A percentile compares a stretch with the other conserved stretches of the same genome.
phyloP scores from a whole-genome alignment of 345 rosid species.

The Nephelium lappaceum region DNA sequence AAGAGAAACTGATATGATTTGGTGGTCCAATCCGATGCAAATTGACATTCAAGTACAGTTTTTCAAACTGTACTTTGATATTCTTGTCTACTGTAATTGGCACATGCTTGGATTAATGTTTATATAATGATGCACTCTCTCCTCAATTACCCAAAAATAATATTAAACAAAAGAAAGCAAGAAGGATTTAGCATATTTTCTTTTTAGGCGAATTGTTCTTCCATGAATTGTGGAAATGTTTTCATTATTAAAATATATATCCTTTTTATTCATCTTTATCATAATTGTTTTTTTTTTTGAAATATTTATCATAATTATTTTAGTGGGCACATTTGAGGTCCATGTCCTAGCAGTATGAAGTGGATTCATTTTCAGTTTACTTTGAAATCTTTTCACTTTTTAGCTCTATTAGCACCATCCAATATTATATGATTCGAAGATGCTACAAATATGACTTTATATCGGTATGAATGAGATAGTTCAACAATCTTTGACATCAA shows the following conservation, averaged over 20 bases:
- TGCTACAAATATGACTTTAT: no score
- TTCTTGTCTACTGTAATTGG: slow-evolving; percentile 2
- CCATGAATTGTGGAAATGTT: slow-evolving; percentile 34
- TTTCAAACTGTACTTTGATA: background rate
- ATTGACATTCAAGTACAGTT: background rate
- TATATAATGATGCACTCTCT: background rate
- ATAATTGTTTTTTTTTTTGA: no score
- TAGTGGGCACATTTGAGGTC: slow-evolving; percentile 25
- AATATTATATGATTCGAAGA: no score
- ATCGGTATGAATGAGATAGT: no score
- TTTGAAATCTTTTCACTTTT: background rate
- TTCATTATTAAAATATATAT: slow-evolving; percentile 1
- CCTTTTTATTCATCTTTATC: background rate
- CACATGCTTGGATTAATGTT: slow-evolving; percentile 3
- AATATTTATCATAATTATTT: background rate
- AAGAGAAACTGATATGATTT: background rate
- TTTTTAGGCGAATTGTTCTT: slow-evolving; percentile 18
- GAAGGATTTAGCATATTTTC: background rate
- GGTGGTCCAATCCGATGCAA: slow-evolving; percentile 17
- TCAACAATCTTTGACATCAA: no score
- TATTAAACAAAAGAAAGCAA: background rate
- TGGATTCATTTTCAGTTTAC: no score
- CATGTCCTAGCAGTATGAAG: background rate
- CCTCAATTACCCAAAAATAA: slow-evolving; percentile 15
- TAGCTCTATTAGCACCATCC: no score